phyloP scores from a whole-genome alignment of 108 stramenopile species.

The Fragilaria radians region DNA sequence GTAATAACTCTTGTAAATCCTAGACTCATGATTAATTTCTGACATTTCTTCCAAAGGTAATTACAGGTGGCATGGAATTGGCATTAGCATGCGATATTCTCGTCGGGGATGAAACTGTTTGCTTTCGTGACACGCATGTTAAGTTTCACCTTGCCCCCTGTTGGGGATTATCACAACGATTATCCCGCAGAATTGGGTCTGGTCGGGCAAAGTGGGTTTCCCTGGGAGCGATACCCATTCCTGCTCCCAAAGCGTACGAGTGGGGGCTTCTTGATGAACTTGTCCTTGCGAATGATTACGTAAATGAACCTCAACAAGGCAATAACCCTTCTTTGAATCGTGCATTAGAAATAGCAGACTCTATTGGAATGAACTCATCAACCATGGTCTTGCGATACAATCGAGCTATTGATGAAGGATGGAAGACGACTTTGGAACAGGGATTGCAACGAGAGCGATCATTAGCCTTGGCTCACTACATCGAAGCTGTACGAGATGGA shows the following conservation, averaged over 20 bases:
- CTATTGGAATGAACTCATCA: constrained; percentile 28
- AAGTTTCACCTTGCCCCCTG: constrained; percentile 54
- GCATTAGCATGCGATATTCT: constrained; percentile 48
- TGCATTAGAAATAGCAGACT: constrained; percentile 42
- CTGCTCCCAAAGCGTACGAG: constrained; percentile 23
- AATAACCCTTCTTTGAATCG: constrained; percentile 15
- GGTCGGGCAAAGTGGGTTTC: constrained; percentile 42
- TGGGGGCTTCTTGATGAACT: constrained; percentile 50
- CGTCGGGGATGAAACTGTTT: constrained; percentile 27
- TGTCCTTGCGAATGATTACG: constrained; percentile 1
- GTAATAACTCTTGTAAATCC: no score
- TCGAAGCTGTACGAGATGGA: constrained; percentile 42
- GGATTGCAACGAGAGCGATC: constrained; percentile 39
- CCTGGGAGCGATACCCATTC: constrained; percentile 25
- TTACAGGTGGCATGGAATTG: constrained; percentile 53
- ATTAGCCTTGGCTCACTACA: constrained; percentile 43
- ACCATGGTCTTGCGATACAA: constrained; percentile 45
- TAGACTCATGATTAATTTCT: no score
- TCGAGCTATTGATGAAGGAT: constrained; percentile 45
- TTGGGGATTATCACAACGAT: constrained; percentile 44
- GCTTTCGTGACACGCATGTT: constrained; percentile 50
- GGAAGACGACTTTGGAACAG: constrained; percentile 10
- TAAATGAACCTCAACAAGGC: constrained; percentile 3
- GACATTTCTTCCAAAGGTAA: constrained; percentile 19
- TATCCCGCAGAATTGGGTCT: constrained; percentile 28